A percentile compares a stretch with the other conserved stretches of the same genome.
Conservation (phyloP, 495 filamentous ascomycete species). For the Tetracladium marchalianum region DNA sequence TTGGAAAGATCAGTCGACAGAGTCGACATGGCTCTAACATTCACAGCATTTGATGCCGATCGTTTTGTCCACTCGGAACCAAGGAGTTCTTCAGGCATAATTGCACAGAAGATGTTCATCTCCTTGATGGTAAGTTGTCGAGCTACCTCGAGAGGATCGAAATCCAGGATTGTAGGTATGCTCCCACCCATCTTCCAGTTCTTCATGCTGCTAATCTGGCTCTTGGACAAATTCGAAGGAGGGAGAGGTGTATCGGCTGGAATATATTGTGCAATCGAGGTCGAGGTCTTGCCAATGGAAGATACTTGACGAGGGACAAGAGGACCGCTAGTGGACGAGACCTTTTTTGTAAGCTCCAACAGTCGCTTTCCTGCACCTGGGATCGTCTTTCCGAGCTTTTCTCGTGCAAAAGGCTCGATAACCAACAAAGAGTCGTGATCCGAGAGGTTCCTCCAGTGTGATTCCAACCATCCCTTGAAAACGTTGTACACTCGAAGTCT, state of each 20-base stretch:
- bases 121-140: constrained; percentile 91
- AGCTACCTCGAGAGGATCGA: constrained; percentile 86
- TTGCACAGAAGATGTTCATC: constrained; percentile 85
- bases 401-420: constrained; percentile 71
- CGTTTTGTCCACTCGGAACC: constrained; percentile 90
- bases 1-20: constrained; percentile 87
- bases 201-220: constrained; percentile 62
- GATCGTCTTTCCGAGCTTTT: constrained; percentile 52
- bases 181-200: constrained; percentile 64
- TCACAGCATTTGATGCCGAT: constrained; percentile 65
- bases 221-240: constrained; percentile 57
- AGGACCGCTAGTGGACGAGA: constrained; percentile 63
- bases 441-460: constrained; percentile 78
- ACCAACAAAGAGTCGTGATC: constrained; percentile 65
- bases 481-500: constrained; percentile 90
- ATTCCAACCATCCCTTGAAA: constrained; percentile 95
- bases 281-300: constrained; percentile 79
- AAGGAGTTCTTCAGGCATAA: constrained; percentile 88
- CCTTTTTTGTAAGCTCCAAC: constrained; percentile 68
- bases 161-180: constrained; percentile 73
- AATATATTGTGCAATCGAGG: constrained; percentile 58
- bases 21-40: constrained; percentile 89
- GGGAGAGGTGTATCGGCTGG: constrained; percentile 63
- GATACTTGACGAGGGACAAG: constrained; percentile 81
- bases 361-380: constrained; percentile 74